Base-by-base conservation (phyloP, 306 rosid genomes). In the Abrus precatorius region DNA sequence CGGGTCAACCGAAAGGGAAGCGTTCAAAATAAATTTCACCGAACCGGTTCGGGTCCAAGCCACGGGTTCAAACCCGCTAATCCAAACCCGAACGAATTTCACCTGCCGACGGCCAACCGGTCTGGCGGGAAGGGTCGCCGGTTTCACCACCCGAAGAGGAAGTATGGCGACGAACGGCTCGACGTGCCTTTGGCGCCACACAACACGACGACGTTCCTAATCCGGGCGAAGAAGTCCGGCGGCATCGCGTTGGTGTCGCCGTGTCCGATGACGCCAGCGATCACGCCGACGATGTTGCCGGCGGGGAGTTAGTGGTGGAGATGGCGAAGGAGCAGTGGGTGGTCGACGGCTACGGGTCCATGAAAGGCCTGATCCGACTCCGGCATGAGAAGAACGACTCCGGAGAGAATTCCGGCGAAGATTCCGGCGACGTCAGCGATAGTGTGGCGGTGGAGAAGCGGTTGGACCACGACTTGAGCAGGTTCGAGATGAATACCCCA, bases 311-410 rank as follows among this genome's bases (percentile, higher is more conserved):
- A 11, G 67, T 88, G 69, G 88, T 88, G 7, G 92, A 86, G 71
- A 86, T 81, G 91, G 97, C 91, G 2, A 91, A 89, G 75, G 93
- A 91, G 69, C 94, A 91, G 87, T 94, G 93, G 96, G 97, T 97
- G 3, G 92, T 94, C 13, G 90, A 94, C 80, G 91, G 92, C 1
- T 94, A 94, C 40, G 98, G 97, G 2, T 89, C 94, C 6, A 94
- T 94, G 98, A 92, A 92, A 13, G 97, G 97, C 7, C 69, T 88
- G 78, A 92, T 94, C 59, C 78, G 96, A 82, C 92, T 94, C 48
- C 83, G 97, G 8, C 86, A 84, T 11, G 79, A 90, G 83, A 76
- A 62, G 0, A 88, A 80, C 7, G 75, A 82, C 3, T 87, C 81
- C 6, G 87, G 47, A 3, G 86, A 84, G 11, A 77, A 13, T 2